Conservation (phyloP, 2,329 filamentous ascomycete species). For the Dothiorella sarmentorum region DNA sequence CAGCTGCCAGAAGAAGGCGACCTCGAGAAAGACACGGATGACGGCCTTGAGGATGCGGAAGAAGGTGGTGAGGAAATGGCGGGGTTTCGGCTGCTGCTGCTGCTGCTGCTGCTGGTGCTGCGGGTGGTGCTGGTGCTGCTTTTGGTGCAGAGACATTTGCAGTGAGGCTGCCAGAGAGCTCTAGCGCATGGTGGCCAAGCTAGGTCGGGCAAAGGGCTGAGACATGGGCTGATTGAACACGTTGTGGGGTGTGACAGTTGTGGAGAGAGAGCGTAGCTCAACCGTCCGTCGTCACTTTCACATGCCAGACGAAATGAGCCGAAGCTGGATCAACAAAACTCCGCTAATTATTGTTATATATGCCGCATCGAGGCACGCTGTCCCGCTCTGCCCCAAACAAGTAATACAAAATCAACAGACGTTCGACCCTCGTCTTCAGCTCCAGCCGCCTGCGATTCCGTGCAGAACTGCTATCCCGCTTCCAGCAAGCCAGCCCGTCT, state of each 20-base stretch:
- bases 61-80: background rate
- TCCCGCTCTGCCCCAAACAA: slow-evolving; percentile 1
- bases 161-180: too few relatives aligned
- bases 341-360: background rate
- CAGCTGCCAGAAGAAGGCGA: slow-evolving; percentile 41
- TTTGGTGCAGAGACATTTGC: slow-evolving; percentile 9
- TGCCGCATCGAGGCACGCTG: background rate
- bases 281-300: slow-evolving; percentile 15
- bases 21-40: slow-evolving; percentile 34
- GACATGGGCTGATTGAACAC: slow-evolving; percentile 9
- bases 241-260: slow-evolving; percentile 12
- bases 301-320: slow-evolving; percentile 7
- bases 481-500: background rate
- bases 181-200: slow-evolving; percentile 14
- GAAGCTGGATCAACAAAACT: background rate
- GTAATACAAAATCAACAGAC: background rate
- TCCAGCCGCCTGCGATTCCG: background rate
- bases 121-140: background rate
- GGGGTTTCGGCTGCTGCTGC: too few relatives aligned
- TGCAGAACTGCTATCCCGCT: background rate
- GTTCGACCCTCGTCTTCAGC: background rate
- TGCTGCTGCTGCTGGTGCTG: background rate
- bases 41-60: slow-evolving; percentile 29
- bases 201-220: slow-evolving; percentile 6
- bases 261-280: slow-evolving; percentile 7